Evolutionary conservation across 106 monocot species (phyloP).

Genomic region (Allium cepa): DNA sequence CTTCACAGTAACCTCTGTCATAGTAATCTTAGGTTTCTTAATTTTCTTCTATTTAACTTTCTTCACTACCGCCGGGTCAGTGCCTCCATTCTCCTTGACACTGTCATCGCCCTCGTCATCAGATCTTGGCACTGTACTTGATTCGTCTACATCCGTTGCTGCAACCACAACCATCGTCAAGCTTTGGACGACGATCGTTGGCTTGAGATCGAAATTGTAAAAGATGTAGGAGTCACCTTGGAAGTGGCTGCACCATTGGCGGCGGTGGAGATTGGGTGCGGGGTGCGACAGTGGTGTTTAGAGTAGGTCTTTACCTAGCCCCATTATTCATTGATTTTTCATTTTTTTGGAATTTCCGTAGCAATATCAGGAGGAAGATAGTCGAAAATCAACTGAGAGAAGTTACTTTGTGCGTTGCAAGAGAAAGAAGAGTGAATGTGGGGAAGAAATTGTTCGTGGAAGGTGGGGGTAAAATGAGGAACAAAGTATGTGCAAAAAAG

Average conservation of each 20-base stretch:
- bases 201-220: slow-evolving; percentile 70
- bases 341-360: no score
- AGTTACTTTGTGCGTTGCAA: no score
- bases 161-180: slow-evolving; percentile 34
- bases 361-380: no score
- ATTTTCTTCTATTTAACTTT: slow-evolving; percentile 67
- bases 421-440: no score
- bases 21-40: slow-evolving; percentile 72
- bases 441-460: no score
- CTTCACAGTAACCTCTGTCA: slow-evolving; percentile 72
- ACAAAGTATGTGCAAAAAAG: no score
- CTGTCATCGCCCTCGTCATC: slow-evolving; percentile 32
- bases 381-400: no score
- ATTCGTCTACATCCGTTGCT: slow-evolving; percentile 2
- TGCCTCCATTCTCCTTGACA: slow-evolving; percentile 7
- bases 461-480: no score
- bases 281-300: slow-evolving; percentile 48
- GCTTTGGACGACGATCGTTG: slow-evolving; percentile 49
- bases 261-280: not conserved
- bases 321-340: no score
- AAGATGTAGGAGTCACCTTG: slow-evolving; percentile 35
- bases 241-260: not conserved
- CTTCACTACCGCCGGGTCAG: slow-evolving; percentile 16
- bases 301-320: slow-evolving; percentile 76
- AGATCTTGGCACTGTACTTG: slow-evolving; percentile 2